Base-by-base conservation (phyloP, 192 early-diverging fungal species). In the Coemansia sp. region DNA sequence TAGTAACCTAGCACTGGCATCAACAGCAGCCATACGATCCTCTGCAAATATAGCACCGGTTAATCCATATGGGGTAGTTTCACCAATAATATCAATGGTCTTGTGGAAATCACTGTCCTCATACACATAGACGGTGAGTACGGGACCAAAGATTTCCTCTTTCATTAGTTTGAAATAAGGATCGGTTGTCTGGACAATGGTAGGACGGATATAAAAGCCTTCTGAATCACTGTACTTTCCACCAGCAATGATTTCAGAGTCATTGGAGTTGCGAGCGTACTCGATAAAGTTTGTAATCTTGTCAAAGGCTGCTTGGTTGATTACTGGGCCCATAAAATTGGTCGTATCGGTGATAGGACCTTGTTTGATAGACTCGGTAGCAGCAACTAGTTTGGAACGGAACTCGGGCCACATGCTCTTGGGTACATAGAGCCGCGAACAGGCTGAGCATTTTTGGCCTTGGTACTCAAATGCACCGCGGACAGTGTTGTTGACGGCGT, bases 391-490 rank as follows among this genome's bases (percentile, higher is more conserved):
- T 18, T 72, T 58, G 29, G 73, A 64, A 50, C 81, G 76, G 80
- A 92, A 93, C 64, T 87, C 81, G 25, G 77, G 62, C 82, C 87
- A 92, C 46, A 88, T 69, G 64, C 80, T 86, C 46, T 87, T 84
- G 37, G 96, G 91, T 28, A 93, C 85, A 60, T 97, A 98, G 55
- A 77, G 78, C 42, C 95, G 88, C 48, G 92, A 94, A 60, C 86
- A 90, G 20, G 96, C 96, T 46, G 91, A 94, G 79, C 96, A 98
- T 81, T 98, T 98, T 76, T 98, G 96, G 29, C 96, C 96, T 69
- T 89, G 87, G 87, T 88, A 98, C 81, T 98, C 96, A 65, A 98
- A 98, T 0, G 90, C 80, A 14, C 82, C 86, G 43, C 96, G 87
- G 58, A 98, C 85, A 28, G 96, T 96, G 72, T 91, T 87, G 58